Percentiles rank a stretch among this genome's conserved stretches.
Evolutionary conservation across 1,284 basidiomycete genomes (phyloP).

Genomic region (Anthracocystis walkeri): DNA sequence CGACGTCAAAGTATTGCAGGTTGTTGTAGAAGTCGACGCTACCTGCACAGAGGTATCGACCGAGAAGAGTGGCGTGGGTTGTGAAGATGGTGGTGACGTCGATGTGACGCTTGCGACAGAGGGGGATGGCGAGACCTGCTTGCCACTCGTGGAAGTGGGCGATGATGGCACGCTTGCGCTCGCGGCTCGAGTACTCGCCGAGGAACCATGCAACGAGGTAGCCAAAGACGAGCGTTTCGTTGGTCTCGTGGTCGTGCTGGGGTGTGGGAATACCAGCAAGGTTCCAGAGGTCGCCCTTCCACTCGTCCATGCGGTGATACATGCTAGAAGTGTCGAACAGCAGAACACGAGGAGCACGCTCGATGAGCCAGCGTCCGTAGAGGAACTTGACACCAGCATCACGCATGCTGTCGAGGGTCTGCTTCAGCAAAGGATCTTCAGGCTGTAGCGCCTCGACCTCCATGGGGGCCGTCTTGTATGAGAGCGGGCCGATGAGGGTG

Average conservation of each 20-base stretch:
- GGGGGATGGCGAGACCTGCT: constrained; percentile 93
- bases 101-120: constrained; percentile 94
- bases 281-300: constrained; percentile 98
- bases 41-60: constrained; percentile 96
- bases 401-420: constrained; percentile 63
- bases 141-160: constrained; percentile 99
- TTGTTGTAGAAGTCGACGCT: constrained; percentile 99
- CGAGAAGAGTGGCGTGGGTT: constrained; percentile 97
- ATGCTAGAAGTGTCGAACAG: constrained; percentile 94
- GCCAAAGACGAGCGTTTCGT: constrained; percentile 98
- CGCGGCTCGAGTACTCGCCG: constrained; percentile 88
- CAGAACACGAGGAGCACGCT: constrained; percentile 91
- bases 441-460: constrained; percentile 96
- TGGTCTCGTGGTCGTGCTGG: constrained; percentile 94
- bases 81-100: constrained; percentile 96
- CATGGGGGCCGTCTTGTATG: constrained; percentile 97
- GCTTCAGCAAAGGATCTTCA: constrained; percentile 56
- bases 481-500: constrained; percentile 90
- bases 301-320: constrained; percentile 90
- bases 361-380: constrained; percentile 97
- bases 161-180: constrained; percentile 85
- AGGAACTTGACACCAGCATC: constrained; percentile 88
- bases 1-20: constrained; percentile 98
- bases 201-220: constrained; percentile 99
- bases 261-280: constrained; percentile 95